phyloP scores from a whole-genome alignment of 1,284 basidiomycete genomes.

The Earliella scabrosa region DNA sequence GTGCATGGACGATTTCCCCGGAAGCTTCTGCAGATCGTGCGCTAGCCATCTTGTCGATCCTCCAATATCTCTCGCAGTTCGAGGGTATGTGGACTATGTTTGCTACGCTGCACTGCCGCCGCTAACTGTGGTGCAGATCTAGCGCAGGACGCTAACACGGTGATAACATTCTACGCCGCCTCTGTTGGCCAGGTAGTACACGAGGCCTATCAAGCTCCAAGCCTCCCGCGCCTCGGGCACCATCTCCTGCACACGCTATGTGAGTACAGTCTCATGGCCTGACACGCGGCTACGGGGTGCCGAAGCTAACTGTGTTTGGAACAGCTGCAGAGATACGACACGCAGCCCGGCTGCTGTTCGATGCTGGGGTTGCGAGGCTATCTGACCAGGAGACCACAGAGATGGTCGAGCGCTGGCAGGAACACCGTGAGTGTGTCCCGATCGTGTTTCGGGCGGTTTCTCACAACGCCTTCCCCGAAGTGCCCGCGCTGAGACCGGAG shows the following conservation, averaged over 20 bases:
- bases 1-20: constrained; percentile 73
- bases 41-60: constrained; percentile 66
- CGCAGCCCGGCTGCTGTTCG: constrained; percentile 77
- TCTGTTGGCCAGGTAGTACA: constrained; percentile 68
- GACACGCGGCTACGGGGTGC: not conserved
- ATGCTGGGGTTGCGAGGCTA: constrained; percentile 69
- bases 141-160: constrained; percentile 66
- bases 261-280: constrained; percentile 39
- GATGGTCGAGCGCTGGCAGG: constrained; percentile 72
- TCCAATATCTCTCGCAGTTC: constrained; percentile 73
- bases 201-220: constrained; percentile 62
- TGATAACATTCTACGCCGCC: constrained; percentile 79
- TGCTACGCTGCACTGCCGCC: not conserved
- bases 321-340: constrained; percentile 71
- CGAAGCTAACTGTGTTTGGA: not conserved
- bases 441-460: not conserved
- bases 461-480: constrained; percentile 41
- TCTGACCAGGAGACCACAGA: constrained; percentile 66
- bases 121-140: constrained; percentile 49
- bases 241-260: constrained; percentile 78
- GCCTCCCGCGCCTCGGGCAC: constrained; percentile 71
- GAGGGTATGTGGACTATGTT: constrained; percentile 53
- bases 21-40: constrained; percentile 71
- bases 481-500: constrained; percentile 70
- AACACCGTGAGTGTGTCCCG: constrained; percentile 52